phyloP scores from a whole-genome alignment of 2,329 filamentous ascomycete genomes.

The Pestalotiopsis sp. region DNA sequence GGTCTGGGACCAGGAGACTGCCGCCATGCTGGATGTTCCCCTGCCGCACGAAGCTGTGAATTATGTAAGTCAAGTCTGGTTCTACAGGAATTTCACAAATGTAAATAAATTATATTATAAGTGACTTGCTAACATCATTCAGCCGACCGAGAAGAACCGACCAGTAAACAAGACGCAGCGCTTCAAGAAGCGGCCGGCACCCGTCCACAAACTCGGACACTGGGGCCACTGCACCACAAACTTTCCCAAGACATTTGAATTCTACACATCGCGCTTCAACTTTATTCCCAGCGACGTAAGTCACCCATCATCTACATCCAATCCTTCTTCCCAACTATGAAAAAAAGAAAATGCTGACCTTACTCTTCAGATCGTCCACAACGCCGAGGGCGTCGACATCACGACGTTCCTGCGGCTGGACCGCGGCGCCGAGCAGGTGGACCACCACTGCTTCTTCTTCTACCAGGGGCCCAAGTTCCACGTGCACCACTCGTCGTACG shows the following conservation, averaged over 20 bases:
- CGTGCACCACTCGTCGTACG: slow-evolving; percentile 71
- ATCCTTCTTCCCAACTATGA: background rate
- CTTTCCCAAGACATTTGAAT: slow-evolving; percentile 51
- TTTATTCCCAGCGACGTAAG: slow-evolving; percentile 52
- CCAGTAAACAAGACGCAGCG: slow-evolving; percentile 52
- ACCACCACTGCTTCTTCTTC: slow-evolving; percentile 56
- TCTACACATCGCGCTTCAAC: slow-evolving; percentile 54
- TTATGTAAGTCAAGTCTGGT: slow-evolving; percentile 35
- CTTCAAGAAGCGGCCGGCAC: slow-evolving; percentile 51
- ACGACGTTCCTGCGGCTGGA: slow-evolving; percentile 50
- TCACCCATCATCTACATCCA: background rate
- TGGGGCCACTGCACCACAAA: slow-evolving; percentile 57
- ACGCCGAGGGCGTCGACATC: slow-evolving; percentile 38
- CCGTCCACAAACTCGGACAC: slow-evolving; percentile 57
- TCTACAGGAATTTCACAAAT: too few relatives aligned
- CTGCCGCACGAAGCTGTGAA: slow-evolving; percentile 48
- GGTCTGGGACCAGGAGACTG: slow-evolving; percentile 53
- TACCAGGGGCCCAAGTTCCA: slow-evolving; percentile 49
- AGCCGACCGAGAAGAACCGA: slow-evolving; percentile 51
- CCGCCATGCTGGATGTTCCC: slow-evolving; percentile 38
- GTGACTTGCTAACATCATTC: background rate
- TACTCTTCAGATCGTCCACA: slow-evolving; percentile 37
- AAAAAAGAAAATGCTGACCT: background rate
- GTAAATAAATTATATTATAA: background rate
- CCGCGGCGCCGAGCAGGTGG: slow-evolving; percentile 46